A percentile compares a stretch with the other conserved stretches of the same genome.
phyloP scores from a whole-genome alignment of 805 yeast genomes.

The Torulaspora quercuum region DNA sequence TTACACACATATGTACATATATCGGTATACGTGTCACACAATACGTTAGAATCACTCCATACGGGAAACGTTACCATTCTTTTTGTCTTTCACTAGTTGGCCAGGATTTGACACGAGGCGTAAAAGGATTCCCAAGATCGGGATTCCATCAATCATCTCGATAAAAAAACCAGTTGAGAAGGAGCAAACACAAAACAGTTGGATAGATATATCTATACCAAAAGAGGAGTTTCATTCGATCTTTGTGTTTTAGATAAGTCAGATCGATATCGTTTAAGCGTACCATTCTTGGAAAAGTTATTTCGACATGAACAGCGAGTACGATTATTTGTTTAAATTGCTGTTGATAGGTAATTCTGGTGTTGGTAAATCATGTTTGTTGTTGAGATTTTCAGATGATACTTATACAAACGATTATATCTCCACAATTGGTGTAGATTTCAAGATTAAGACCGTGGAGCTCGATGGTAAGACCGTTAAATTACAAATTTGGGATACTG shows the following conservation, averaged over 20 bases:
- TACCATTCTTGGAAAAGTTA: slow-evolving; percentile 1
- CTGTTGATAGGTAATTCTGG: slow-evolving; percentile 97
- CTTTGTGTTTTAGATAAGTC: background rate
- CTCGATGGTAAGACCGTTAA: slow-evolving; percentile 96
- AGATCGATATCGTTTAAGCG: background rate
- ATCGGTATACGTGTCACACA: slow-evolving; percentile 1
- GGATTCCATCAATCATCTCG: slow-evolving; percentile 11
- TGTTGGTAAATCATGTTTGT: slow-evolving; percentile 94
- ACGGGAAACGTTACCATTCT: too few relatives aligned
- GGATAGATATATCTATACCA: background rate
- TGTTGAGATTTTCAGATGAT: slow-evolving; percentile 94
- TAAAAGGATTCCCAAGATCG: slow-evolving; percentile 1
- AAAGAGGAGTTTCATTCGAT: background rate
- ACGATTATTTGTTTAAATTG: slow-evolving; percentile 95
- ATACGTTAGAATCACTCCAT: too few relatives aligned
- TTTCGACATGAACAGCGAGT: slow-evolving; percentile 73
- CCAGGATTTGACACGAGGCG: slow-evolving; percentile 1
- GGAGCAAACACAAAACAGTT: slow-evolving; percentile 4
- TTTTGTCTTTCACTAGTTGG: too few relatives aligned
- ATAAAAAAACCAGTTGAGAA: slow-evolving; percentile 7
- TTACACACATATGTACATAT: slow-evolving; percentile 1
- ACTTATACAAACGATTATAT: slow-evolving; percentile 96
- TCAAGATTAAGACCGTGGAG: slow-evolving; percentile 83
- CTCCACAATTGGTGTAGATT: slow-evolving; percentile 97
- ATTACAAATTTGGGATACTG: slow-evolving; percentile 99